Evolutionary conservation across 345 rosid genomes (phyloP), one percentile per base, ranked within the genome.

Genomic region (Pelargonium nanum): DNA sequence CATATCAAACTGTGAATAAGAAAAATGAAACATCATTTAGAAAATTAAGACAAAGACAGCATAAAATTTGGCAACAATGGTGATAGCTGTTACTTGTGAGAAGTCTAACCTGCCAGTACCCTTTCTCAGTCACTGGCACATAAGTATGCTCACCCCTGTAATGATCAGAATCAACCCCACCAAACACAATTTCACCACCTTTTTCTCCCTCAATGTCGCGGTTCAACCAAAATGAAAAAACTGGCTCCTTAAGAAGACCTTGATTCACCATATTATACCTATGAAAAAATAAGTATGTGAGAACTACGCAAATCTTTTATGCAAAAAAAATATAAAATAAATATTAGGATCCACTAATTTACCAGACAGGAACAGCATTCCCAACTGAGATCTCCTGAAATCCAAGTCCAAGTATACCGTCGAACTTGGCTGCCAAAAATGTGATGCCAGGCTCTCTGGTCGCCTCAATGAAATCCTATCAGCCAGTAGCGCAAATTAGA

Each of bases 111-210:
- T 84, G 99, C 99, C 99, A 93, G 61, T 89, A 93, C 63, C 98
- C 98, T 74, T 87, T 85, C 68, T 56, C 82, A 22, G 97, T 82
- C 57, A 92, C 97, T 0, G 97, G 97, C 40, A 89, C 98, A 75
- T 77, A 82, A 24, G 93, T 89, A 71, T 92, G 98, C 68, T 87
- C 78, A 45, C 95, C 98, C 80, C 72, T 83, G 63, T 67, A 85
- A 63, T 87, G 98, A 53, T 79, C 78, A 25, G 91, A 68, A 68
- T 87, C 97, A 23, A 83, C 66, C 44, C 97, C 98, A 13, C 97
- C 98, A 64, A 92, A 87, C 34, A 92, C 91, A 75, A 92, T 72
- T 72, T 92, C 88, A 72, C 97, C 97, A 40, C 98, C 98, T 72
- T 85, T 81, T 59, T 70, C 81, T 52, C 80, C 97, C 23, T 83